Base-by-base conservation (phyloP, 2,329 filamentous ascomycete genomes). In the Ophioceras dolichostomum region DNA sequence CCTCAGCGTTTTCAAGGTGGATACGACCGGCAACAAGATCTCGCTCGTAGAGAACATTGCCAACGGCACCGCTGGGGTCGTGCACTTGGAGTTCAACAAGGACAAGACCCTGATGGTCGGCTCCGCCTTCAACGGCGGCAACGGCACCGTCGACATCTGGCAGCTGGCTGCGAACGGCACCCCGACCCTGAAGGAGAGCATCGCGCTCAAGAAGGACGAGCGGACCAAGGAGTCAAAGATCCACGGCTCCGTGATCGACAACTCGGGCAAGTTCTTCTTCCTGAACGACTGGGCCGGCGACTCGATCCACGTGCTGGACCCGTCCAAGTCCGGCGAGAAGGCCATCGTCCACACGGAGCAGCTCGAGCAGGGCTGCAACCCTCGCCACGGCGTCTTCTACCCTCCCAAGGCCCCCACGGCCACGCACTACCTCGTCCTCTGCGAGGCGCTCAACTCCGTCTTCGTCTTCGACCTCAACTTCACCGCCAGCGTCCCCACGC, bases 371-470 rank as follows among this genome's bases (percentile, higher is more conserved):
- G 64, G 62, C 39, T 61, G 59, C 28, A 68, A 68, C 1, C 68
- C 68, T 4, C 66, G 68, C 14, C 68, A 72, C 46, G 67, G 64
- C 34, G 58, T 58, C 45, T 71, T 68, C 53, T 61, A 62, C 49
- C 58, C 56, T 2, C 38, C 45, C n/a, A 54, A 52, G 7, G 47
- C 46, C 31, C 47, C 27, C 22, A 31, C 43, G 36, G 55, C 61
- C 13, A 62, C 59, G 3, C 65, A 66, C 56, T 70, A 68, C 57
- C 48, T 64, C 14, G 46, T 70, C 22, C 58, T 59, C 24, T 65
- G 62, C 49, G 68, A 72, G 56, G 49, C 65, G 12, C 54, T 52
- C 45, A 70, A 60, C 56, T 39, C 58, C 30, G 51, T 69, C 36
- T 48, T 61, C 42, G 57, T 67, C 37, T 69, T 59, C 52, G 40